Base-by-base conservation (phyloP, 202 grass and related monocot species). In the Elaeis oleifera region DNA sequence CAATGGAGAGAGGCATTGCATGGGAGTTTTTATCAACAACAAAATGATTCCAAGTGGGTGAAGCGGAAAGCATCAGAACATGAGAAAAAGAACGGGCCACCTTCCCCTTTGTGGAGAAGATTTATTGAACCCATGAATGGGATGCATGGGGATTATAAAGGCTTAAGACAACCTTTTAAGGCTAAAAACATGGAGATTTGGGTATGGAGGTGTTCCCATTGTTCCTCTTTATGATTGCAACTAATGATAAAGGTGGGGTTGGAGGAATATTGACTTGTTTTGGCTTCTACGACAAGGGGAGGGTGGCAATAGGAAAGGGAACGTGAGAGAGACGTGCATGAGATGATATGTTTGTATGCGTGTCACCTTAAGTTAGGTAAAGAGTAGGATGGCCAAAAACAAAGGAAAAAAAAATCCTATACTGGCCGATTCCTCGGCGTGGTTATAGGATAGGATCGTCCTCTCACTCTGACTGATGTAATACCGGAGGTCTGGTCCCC, bases 221-320 rank as follows among this genome's bases (percentile, higher is more conserved):
- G 6, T 13, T 44, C 36, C 36, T 44, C 36, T 11, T 11, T 44
- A 14, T 44, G 5, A 31, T 31, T 31, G 28, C 5, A 31, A 31
- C 28, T 31, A 31, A 31, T 6, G 28, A 31, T 6, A 6, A 31
- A 31, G 28, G 28, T 44, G 36, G 36, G 7, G 53, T 9, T 18
- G 23, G 24, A 22, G 16, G 57, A 59, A 59, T 28, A 28, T 59
- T 59, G 57, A 59, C 57, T 27, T 59, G 57, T 59, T 31, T 59
- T 59, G 57, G 57, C 57, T 28, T 59, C 57, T 28, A 59, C 24
- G 24, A 28, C 5, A 6, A 24, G 57, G 22, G 16, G 27, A 24
- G 22, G 9, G 27, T 27, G 5, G 57, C 15, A 16, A 29, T 13
- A 44, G 11, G 36, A 44, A 44, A 44, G 36, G 9, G 36, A 44